A percentile compares a stretch with the other conserved stretches of the same genome.
Evolutionary conservation across 306 rosid species (phyloP).

Genomic region (Trifolium dubium): DNA sequence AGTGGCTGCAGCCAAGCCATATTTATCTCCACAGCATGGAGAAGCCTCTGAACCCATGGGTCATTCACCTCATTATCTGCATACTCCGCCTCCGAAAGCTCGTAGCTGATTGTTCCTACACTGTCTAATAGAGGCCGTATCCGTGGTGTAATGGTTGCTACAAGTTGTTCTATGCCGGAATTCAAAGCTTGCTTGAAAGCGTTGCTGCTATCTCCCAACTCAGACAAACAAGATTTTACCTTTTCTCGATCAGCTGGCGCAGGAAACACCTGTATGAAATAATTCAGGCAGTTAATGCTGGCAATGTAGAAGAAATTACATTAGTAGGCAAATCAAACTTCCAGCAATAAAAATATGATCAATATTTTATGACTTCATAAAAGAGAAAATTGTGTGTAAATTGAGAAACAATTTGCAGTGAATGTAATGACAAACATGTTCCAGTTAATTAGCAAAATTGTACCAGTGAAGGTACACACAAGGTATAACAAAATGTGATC

Average conservation of each 20-base stretch:
- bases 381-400: not conserved
- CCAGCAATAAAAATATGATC: not conserved
- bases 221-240: conserved; percentile 92
- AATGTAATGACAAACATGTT: not conserved
- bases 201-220: conserved; percentile 82
- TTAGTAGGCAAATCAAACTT: not conserved
- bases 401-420: not conserved
- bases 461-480: not conserved
- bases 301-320: conserved; percentile 7
- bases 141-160: conserved; percentile 74
- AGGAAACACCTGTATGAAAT: conserved; percentile 69
- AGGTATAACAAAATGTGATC: conserved; percentile 11
- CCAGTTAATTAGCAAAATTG: conserved; percentile 21
- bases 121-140: conserved; percentile 82
- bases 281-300: conserved; percentile 30
- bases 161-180: conserved; percentile 87
- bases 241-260: conserved; percentile 81
- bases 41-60: conserved; percentile 98
- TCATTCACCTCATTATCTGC: conserved; percentile 96
- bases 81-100: conserved; percentile 87
- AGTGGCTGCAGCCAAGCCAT: conserved; percentile 89
- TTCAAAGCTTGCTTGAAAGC: conserved; percentile 85
- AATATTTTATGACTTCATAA: not conserved
- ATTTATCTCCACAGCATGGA: conserved; percentile 87
- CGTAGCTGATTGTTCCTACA: conserved; percentile 88